Base-by-base conservation (phyloP, 208 protist genomes). In the Acanthamoeba healyi region DNA sequence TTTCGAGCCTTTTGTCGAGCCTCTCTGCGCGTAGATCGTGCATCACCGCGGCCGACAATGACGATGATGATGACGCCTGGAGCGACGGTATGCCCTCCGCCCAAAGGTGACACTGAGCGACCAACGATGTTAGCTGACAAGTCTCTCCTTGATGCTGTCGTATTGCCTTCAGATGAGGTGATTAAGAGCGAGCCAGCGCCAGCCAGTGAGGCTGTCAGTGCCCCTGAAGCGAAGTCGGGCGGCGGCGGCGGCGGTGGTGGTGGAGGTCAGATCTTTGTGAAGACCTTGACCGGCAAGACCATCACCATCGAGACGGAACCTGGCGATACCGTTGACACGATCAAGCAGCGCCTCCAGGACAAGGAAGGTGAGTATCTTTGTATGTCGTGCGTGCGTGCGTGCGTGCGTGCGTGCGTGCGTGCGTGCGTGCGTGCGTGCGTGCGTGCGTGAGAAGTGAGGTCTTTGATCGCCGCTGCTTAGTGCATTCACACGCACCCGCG, bases 321-420 rank as follows among this genome's bases (percentile, higher is more conserved):
- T 51, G 98, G 95, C 89, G 98, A 99, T 96, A 99, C 98, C 65
- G 99, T 99, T 95, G 98, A 99, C 94, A 99, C 98, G 94, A 98
- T 99, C 96, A 99, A 99, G 98, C 96, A 98, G 34, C 99, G 99
- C 98, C 99, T 99, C 95, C 99, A 99, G 98, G 98, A 99, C 97
- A 99, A 99, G 98, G 99, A 99, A 97, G 98, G 97, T 58, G 15
- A 97, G 91, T 97, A 97, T 67, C 95, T 96, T 72, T 96, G 94
- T 34, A 96, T 84, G 0, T 51, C 96, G 0, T 94, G 96, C 46
- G 89, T 96, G 36, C n/a, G n/a, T n/a, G n/a, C n/a, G n/a, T n/a
- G n/a, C n/a, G n/a, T n/a, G n/a, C 94, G 95, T 65, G 22, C 24
- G 24, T 24, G 58, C 58, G 22, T 65, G 19, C 19, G 58, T n/a